These are phyloP conservation scores for Naganishia kalamii DNA, from an alignment of 768 basidiomycete species.

Conservation along the genomic window DNA sequence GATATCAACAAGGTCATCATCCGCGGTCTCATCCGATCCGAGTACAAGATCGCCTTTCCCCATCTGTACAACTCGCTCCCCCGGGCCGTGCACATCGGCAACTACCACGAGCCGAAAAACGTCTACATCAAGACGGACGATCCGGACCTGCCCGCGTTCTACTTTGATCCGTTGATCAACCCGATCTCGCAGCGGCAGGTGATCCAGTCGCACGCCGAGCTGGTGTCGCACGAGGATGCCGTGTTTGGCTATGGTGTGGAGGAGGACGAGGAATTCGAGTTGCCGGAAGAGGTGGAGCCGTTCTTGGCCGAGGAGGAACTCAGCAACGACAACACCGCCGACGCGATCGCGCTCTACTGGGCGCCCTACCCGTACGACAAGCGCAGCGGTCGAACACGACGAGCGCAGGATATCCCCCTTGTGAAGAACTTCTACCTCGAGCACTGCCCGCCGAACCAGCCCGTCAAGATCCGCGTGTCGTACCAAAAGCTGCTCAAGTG, in stretches of 20 bases:
- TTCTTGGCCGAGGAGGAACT: slow-evolving; percentile 73
- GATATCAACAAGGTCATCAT: slow-evolving; percentile 99
- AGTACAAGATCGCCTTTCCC: slow-evolving; percentile 98
- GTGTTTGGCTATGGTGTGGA: slow-evolving; percentile 75
- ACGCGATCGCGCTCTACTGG: slow-evolving; percentile 98
- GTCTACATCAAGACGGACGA: slow-evolving; percentile 99
- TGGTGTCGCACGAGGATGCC: slow-evolving; percentile 81
- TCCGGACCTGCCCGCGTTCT: slow-evolving; percentile 98
- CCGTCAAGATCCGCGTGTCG: slow-evolving; percentile 96
- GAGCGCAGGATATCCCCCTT: slow-evolving; percentile 89
- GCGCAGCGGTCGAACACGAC: slow-evolving; percentile 82
- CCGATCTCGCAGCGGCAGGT: slow-evolving; percentile 88
- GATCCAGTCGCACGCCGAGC: slow-evolving; percentile 70
- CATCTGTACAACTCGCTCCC: slow-evolving; percentile 98
- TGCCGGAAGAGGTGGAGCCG: slow-evolving; percentile 69
- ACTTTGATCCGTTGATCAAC: slow-evolving; percentile 97
- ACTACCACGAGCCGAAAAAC: slow-evolving; percentile 90
- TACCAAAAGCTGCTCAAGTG: slow-evolving; percentile 94
- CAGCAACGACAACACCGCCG: slow-evolving; percentile 86
- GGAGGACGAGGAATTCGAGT: slow-evolving; percentile 67
- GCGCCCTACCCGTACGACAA: slow-evolving; percentile 92
- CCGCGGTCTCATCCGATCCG: slow-evolving; percentile 93
- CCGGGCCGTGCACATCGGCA: slow-evolving; percentile 79
- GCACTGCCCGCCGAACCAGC: slow-evolving; percentile 90
- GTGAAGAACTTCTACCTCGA: slow-evolving; percentile 99